A percentile compares a stretch with the other conserved stretches of the same genome.
Evolutionary conservation across 2,329 filamentous ascomycete genomes (phyloP).

Genomic region (Capronia epimyces): DNA sequence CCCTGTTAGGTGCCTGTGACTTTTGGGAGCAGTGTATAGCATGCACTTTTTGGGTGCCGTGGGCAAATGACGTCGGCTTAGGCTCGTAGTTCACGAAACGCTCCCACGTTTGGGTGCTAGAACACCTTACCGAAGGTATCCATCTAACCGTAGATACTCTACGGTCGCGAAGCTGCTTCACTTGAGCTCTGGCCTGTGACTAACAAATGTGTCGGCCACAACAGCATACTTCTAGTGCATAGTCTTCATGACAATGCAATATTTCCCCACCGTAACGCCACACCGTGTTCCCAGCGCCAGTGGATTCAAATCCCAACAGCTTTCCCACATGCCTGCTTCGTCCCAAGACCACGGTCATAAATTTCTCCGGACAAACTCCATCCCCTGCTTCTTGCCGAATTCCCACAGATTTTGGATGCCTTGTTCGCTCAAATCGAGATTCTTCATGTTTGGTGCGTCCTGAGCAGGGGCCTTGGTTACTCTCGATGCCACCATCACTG

Average conservation of each 20-base stretch:
- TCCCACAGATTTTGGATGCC: slow-evolving; percentile 91
- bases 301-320: not conserved
- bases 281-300: slow-evolving; percentile 2
- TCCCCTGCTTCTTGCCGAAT: slow-evolving; percentile 84
- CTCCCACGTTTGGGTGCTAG: not conserved
- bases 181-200: not conserved
- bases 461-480: slow-evolving; percentile 88
- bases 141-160: not conserved
- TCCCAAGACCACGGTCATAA: slow-evolving; percentile 15
- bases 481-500: slow-evolving; percentile 83
- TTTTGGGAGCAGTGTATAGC: not conserved
- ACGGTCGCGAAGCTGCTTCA: not conserved
- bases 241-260: slow-evolving; percentile 3
- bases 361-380: slow-evolving; percentile 76
- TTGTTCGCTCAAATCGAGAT: slow-evolving; percentile 92
- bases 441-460: slow-evolving; percentile 81
- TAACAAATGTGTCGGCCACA: not conserved
- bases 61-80: slow-evolving; percentile 15
- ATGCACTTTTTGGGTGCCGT: not conserved
- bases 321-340: not conserved
- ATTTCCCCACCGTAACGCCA: slow-evolving; percentile 8
- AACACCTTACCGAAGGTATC: not conserved
- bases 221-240: slow-evolving; percentile 5
- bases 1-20: not conserved
- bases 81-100: not conserved